A percentile compares a stretch with the other conserved stretches of the same genome.
Conservation (phyloP, 2,329 filamentous ascomycete genomes). For the Fusarium napiforme region DNA sequence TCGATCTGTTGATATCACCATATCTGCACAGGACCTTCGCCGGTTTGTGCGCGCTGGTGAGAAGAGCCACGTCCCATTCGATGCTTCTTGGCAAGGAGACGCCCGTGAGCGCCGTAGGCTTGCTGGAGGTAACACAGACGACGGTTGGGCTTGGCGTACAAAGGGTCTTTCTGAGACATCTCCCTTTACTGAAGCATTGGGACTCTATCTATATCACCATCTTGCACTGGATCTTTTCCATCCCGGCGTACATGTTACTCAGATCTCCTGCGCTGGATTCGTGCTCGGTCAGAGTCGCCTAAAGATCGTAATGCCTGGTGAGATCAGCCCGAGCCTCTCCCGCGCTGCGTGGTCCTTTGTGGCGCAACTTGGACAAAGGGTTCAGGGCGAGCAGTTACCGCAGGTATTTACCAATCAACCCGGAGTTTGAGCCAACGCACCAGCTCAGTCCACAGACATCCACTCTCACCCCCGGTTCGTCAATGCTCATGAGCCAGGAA, state of each 20-base stretch:
- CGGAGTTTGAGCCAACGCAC: slow-evolving; percentile 20
- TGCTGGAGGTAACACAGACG: slow-evolving; percentile 60
- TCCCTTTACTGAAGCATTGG: slow-evolving; percentile 63
- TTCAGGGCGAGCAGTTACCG: slow-evolving; percentile 44
- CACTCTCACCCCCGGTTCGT: background rate
- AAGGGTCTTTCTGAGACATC: slow-evolving; percentile 36
- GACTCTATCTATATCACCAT: slow-evolving; percentile 62
- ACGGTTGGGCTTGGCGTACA: slow-evolving; percentile 64
- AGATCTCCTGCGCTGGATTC: slow-evolving; percentile 67
- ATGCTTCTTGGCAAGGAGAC: slow-evolving; percentile 47
- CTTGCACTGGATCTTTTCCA: slow-evolving; percentile 66
- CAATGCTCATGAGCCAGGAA: background rate
- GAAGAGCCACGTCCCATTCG: slow-evolving; percentile 1
- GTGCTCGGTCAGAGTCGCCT: slow-evolving; percentile 63
- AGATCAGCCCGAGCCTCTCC: slow-evolving; percentile 46
- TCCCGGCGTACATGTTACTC: slow-evolving; percentile 62
- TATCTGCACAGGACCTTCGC: slow-evolving; percentile 59
- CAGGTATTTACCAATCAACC: slow-evolving; percentile 37
- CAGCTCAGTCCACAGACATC: background rate
- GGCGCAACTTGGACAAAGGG: slow-evolving; percentile 49
- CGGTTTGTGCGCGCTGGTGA: slow-evolving; percentile 59
- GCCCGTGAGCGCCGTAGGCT: slow-evolving; percentile 56
- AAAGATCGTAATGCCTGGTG: slow-evolving; percentile 56
- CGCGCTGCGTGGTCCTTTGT: slow-evolving; percentile 54
- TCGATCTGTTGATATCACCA: slow-evolving; percentile 62